phyloP scores from a whole-genome alignment of 805 yeast species.

The Lipomyces starkeyi region DNA sequence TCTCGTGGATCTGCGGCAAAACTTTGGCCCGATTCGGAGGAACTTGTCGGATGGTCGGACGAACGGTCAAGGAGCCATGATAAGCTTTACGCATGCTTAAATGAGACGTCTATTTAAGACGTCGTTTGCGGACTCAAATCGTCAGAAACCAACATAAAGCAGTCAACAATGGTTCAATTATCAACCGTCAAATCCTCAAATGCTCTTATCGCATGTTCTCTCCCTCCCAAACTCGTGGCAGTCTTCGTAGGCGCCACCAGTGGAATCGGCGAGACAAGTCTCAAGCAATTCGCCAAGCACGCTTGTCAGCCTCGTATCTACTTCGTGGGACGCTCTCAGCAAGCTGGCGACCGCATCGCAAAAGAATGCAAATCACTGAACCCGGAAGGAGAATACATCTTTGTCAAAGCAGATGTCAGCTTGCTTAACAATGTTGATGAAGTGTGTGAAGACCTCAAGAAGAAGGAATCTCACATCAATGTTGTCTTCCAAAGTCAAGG shows the following conservation, averaged over 20 bases:
- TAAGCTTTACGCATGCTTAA: too few species aligned
- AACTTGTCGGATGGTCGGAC: too few species aligned
- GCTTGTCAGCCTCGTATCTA: constrained; percentile 7
- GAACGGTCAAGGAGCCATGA: too few species aligned
- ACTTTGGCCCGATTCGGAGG: too few species aligned
- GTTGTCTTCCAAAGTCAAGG: constrained; percentile 6
- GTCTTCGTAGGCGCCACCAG: constrained; percentile 13
- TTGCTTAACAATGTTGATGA: constrained; percentile 3
- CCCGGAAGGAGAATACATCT: constrained; percentile 11
- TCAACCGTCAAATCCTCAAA: not conserved
- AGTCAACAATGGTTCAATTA: too few species aligned
- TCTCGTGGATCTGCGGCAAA: too few species aligned
- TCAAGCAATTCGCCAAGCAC: constrained; percentile 7
- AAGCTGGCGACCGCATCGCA: constrained; percentile 6
- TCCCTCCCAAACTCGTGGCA: constrained; percentile 10
- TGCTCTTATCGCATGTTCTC: not conserved
- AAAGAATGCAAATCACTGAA: constrained; percentile 8
- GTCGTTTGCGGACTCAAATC: too few species aligned
- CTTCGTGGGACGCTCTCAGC: constrained; percentile 13
- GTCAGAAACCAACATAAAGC: too few species aligned
- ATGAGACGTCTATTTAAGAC: too few species aligned
- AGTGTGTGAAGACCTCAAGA: constrained; percentile 1
- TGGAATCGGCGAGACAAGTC: constrained; percentile 10
- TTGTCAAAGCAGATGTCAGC: constrained; percentile 5
- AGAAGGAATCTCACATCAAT: constrained; percentile 5